A percentile compares a stretch with the other conserved stretches of the same genome.
Evolutionary conservation across 176 grass and related monocot species (phyloP).

Genomic region (Carex scoparia): DNA sequence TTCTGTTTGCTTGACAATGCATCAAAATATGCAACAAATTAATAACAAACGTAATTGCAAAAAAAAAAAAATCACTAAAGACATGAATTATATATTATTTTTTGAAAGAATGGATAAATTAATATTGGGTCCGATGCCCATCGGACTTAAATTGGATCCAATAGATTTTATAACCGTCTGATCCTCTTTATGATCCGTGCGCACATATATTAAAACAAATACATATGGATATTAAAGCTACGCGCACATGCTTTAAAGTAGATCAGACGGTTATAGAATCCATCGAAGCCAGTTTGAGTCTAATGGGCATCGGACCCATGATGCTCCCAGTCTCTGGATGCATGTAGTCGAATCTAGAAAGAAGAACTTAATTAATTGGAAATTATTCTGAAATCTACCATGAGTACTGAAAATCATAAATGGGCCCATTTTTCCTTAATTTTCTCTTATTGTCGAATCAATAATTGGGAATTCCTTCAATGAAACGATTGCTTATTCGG

Average conservation of each 20-base stretch:
- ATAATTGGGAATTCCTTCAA: neutral
- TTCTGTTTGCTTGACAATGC: neutral
- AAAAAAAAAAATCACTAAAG: neutral
- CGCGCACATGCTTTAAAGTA: too few relatives aligned
- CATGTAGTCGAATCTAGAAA: neutral
- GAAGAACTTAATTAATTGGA: neutral
- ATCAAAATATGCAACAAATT: neutral
- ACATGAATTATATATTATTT: neutral
- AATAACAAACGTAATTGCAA: neutral
- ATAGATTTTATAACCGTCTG: too few relatives aligned
- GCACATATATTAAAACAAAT: too few relatives aligned
- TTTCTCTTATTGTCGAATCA: slow-evolving; percentile 2
- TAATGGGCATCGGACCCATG: too few relatives aligned
- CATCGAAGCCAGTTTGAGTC: too few relatives aligned
- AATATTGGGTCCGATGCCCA: neutral
- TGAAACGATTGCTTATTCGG: neutral
- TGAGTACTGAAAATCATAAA: neutral
- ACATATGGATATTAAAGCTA: too few relatives aligned
- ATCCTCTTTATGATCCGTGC: too few relatives aligned
- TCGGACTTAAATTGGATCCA: too few relatives aligned
- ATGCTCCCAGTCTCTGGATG: neutral
- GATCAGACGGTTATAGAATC: too few relatives aligned
- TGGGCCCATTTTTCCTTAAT: neutral
- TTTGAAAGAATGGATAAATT: neutral
- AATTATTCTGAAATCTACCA: neutral